Evolutionary conservation across 164 flowering plant genomes (phyloP).

Genomic region (Umbilicus rupestris): DNA sequence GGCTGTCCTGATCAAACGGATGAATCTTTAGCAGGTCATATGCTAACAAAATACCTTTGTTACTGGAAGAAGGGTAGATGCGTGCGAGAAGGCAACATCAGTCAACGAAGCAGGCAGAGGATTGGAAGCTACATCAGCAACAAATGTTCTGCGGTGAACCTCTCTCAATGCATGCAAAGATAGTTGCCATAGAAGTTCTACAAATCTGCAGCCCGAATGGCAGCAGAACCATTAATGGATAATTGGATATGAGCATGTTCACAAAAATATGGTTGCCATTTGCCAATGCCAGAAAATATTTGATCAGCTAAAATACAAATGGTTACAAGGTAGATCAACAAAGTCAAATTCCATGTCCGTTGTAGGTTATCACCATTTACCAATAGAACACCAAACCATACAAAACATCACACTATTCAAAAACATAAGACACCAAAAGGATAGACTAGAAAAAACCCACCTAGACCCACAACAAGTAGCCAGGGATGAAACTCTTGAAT

Average conservation of each 20-base stretch:
- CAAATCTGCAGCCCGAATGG: slow-evolving; percentile 57
- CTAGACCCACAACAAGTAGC: slow-evolving; percentile 99
- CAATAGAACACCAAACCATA: not conserved
- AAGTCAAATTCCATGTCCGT: not conserved
- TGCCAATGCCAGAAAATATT: not conserved
- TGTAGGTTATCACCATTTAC: not conserved
- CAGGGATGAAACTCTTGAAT: slow-evolving; percentile 97
- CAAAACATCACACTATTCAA: not conserved
- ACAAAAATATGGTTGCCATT: not conserved
- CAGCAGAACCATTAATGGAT: not conserved
- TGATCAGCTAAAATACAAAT: not conserved
- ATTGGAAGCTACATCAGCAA: slow-evolving; percentile 83
- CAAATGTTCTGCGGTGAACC: slow-evolving; percentile 88
- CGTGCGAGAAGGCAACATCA: slow-evolving; percentile 94
- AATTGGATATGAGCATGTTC: not conserved
- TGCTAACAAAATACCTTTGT: slow-evolving; percentile 56
- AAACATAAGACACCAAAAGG: not conserved
- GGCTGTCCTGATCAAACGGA: not conserved
- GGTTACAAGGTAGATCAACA: not conserved
- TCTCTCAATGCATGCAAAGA: slow-evolving; percentile 96
- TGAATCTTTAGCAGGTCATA: not conserved
- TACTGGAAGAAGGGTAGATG: slow-evolving; percentile 90
- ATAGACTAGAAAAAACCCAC: slow-evolving; percentile 23
- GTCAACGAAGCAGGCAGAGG: slow-evolving; percentile 92
- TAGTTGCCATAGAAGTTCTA: slow-evolving; percentile 98